Base-by-base conservation (phyloP, 257 asterid species). In the Gentiana macrophylla region DNA sequence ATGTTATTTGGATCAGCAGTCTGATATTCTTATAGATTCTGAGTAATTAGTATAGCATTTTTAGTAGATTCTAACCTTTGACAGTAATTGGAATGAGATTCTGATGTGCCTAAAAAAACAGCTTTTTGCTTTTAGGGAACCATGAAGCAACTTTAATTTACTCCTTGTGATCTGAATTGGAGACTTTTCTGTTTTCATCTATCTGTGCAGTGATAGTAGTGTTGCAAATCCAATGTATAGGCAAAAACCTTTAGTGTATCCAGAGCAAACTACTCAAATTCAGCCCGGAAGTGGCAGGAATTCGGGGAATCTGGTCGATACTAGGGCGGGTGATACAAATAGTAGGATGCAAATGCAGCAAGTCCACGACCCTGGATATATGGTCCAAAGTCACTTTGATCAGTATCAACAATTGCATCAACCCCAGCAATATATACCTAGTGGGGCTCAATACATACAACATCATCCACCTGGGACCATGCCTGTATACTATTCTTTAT, bases 401-500 rank as follows among this genome's bases (percentile, higher is more conserved):
- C 97, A 79, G 52, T 89, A 84, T 60, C 85, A 81, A 24, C 93
- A 80, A 52, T 55, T 84, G 68, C 91, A 77, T 62, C 95, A 85
- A 49, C 81, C 69, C 2, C 94, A 80, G 46, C 95, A 84, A 15
- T 86, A 61, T 59, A 72, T 86, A 69, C 96, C 84, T 59, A 53
- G 88, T 0, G 81, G 87, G 3, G 57, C 72, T 10, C 98, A 86
- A 47, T 84, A 77, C 63, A 68, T 84, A 12, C 78, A 62, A 32
- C 74, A 68, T 58, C 70, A 70, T 24, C 89, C 94, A 12, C 73
- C 86, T 0, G 90, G 91, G 32, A 72, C 82, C 35, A 62, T 80
- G 59, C 94, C 88, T 0, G 55, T 79, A 7, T 86, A 84, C 61
- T 84, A 86, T 74, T 77, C 81, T 32, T 45, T 86, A n/a, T 86